Percentiles rank a stretch among this genome's conserved stretches.
Conservation (phyloP, 495 filamentous ascomycete genomes). For the Talaromyces liani region DNA sequence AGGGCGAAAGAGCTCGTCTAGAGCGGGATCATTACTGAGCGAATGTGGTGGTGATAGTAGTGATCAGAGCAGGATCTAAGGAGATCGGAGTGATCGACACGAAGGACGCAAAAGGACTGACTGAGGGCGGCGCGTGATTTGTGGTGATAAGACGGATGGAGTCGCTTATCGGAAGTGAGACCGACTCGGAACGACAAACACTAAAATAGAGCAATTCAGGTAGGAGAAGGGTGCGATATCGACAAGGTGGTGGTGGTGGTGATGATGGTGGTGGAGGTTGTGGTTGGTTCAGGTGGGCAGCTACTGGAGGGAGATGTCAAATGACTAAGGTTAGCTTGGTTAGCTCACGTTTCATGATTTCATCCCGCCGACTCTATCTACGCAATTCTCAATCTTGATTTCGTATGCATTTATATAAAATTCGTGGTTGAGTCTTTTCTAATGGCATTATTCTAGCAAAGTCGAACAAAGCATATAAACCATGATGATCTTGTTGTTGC, state of each 20-base stretch:
- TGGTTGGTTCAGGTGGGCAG: conserved; percentile 6
- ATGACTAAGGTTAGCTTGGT: conserved; percentile 5
- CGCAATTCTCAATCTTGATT: background rate
- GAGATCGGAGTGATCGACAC: conserved; percentile 1
- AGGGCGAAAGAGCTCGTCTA: background rate
- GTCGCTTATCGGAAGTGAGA: background rate
- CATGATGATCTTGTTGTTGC: background rate
- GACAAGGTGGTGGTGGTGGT: background rate
- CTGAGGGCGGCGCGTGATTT: conserved; percentile 3
- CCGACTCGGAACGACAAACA: background rate
- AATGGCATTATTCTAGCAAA: background rate
- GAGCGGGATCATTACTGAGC: conserved; percentile 6
- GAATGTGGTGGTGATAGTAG: background rate
- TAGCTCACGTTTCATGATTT: background rate
- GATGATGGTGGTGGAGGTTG: conserved; percentile 8
- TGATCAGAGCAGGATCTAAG: background rate
- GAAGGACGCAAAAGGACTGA: background rate
- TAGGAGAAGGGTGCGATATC: conserved; percentile 10
- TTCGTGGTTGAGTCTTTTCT: background rate
- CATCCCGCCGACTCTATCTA: background rate
- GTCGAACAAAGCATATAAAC: background rate
- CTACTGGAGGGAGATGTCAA: conserved; percentile 6
- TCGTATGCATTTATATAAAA: background rate
- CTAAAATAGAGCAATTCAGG: background rate
- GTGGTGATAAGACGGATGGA: background rate